These are phyloP conservation scores for Eurotiales sp. DNA, from an alignment of 2,329 filamentous ascomycete species.

Conservation along the genomic window DNA sequence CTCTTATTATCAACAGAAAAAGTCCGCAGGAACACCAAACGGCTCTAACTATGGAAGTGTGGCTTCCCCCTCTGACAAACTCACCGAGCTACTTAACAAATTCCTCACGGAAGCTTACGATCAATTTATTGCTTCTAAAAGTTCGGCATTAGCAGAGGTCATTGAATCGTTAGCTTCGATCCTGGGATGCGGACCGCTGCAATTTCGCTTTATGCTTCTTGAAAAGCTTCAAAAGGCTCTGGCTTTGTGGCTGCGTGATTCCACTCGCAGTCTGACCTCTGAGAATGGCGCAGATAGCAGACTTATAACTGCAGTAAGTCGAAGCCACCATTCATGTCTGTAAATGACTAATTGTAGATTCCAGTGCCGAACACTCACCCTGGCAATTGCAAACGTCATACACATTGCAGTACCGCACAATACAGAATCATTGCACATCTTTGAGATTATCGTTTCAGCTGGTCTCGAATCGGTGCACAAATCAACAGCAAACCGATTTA, in stretches of 20 bases:
- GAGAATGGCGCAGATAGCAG: slow-evolving; percentile 27
- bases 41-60: neutral
- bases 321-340: neutral
- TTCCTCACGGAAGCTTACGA: slow-evolving; percentile 56
- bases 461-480: slow-evolving; percentile 53
- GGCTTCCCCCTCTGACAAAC: slow-evolving; percentile 41
- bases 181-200: slow-evolving; percentile 46
- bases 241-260: slow-evolving; percentile 33
- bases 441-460: slow-evolving; percentile 50
- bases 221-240: slow-evolving; percentile 53
- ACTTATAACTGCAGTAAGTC: slow-evolving; percentile 34
- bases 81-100: slow-evolving; percentile 59
- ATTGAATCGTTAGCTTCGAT: slow-evolving; percentile 54
- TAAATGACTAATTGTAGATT: neutral
- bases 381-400: slow-evolving; percentile 29
- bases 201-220: slow-evolving; percentile 55
- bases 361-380: slow-evolving; percentile 32
- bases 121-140: slow-evolving; percentile 37
- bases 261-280: slow-evolving; percentile 24
- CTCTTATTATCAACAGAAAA: slow-evolving; percentile 21
- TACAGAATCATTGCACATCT: slow-evolving; percentile 44
- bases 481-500: slow-evolving; percentile 49
- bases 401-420: slow-evolving; percentile 27
- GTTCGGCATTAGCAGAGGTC: slow-evolving; percentile 43
- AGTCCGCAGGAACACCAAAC: neutral